phyloP scores from a whole-genome alignment of 208 protist species.

The Wallacemonas sp. region DNA sequence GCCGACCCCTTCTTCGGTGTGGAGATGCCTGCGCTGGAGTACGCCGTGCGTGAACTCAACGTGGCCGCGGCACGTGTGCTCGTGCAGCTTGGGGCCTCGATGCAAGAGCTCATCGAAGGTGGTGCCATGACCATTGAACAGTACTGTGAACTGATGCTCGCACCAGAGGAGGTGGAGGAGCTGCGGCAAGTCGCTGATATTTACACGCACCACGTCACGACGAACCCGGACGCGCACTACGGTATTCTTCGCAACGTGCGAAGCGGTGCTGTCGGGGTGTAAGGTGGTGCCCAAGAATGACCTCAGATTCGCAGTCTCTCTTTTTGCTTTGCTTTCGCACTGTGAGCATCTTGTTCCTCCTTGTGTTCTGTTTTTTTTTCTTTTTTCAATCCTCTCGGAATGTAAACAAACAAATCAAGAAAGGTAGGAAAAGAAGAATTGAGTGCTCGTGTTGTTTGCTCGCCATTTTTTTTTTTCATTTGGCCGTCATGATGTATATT shows the following conservation, averaged over 20 bases:
- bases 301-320: no score
- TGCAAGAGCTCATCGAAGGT: slow-evolving; percentile 40
- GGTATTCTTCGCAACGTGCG: slow-evolving; percentile 36
- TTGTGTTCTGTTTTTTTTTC: no score
- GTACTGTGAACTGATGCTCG: slow-evolving; percentile 38
- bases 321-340: no score
- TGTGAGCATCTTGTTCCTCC: no score
- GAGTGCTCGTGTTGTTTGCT: no score
- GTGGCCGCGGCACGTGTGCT: slow-evolving; percentile 42
- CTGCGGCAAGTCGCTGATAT: slow-evolving; percentile 32
- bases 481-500: no score
- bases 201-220: slow-evolving; percentile 21
- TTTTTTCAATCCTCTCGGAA: no score
- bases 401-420: no score
- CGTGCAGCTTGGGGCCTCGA: slow-evolving; percentile 50
- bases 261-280: neutral
- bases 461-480: no score
- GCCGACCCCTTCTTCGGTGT: slow-evolving; percentile 41
- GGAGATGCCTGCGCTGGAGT: slow-evolving; percentile 62
- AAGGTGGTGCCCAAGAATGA: no score
- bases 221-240: slow-evolving; percentile 49
- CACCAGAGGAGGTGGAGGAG: slow-evolving; percentile 27
- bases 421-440: no score
- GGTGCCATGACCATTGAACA: slow-evolving; percentile 43
- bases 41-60: slow-evolving; percentile 39